Base-by-base conservation (phyloP, 352 stramenopile species). In the Pythium pectinolyticum region DNA sequence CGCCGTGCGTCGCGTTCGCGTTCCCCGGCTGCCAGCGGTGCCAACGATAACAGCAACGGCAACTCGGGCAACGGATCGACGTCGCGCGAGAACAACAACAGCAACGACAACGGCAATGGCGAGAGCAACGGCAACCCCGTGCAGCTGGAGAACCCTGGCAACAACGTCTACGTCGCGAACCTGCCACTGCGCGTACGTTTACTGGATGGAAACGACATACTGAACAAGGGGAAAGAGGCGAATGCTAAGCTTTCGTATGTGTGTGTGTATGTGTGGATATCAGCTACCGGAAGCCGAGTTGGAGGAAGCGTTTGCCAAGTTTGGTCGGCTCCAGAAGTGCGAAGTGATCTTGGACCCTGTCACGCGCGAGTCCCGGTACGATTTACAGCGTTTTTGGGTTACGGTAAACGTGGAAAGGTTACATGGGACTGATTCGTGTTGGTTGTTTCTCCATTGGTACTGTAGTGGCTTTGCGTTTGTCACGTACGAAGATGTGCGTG, bases 121-220 rank as follows among this genome's bases (percentile, higher is more conserved):
- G 22, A 31, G 22, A 34, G 41, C 41, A n/a, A 27, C 52, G 14
- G 39, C 41, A 28, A 47, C 7, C 25, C 9, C 27, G 48, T 27
- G 25, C 15, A 48, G 35, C 37, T 52, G 14, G 46, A 17, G 7
- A 93, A 93, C 72, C 77, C 77, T 2, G 84, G 84, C 65, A 93
- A 93, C 74, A 91, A 90, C 61, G 63, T 93, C 56, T 93, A 93
- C 48, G 80, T 92, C 17, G 85, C 85, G 40, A 90, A 90, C 60
- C 59, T 94, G 28, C 62, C 83, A 14, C 68, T 79, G 9, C 67
- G 77, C 19, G 72, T 88, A 71, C 61, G 77, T 63, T 41, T 50
- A 27, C 5, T 31, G 34, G 17, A 10, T 46, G 3, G 49, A 46
- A 4, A 28, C 5, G 15, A 35, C 0, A 54, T n/a, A 46, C 3